A percentile compares a stretch with the other conserved stretches of the same genome.
Evolutionary conservation across 345 rosid species (phyloP).

Genomic region (Excoecaria cochinchinensis): DNA sequence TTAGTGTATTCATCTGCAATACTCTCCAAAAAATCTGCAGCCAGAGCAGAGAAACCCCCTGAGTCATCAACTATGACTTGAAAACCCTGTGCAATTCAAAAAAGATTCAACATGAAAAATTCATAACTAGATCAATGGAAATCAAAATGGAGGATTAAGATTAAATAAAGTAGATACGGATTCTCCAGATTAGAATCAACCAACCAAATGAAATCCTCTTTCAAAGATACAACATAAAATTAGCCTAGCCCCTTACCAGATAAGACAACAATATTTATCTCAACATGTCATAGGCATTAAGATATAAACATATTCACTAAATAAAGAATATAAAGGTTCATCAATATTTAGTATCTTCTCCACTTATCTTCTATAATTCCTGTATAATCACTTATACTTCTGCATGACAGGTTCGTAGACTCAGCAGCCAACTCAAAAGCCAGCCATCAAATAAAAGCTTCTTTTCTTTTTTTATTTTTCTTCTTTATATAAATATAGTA

Average conservation of each 20-base stretch:
- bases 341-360: neutral
- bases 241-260: neutral
- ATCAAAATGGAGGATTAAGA: neutral
- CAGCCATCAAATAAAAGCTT: neutral
- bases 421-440: conserved; percentile 5
- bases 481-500: neutral
- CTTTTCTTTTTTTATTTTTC: neutral
- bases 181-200: neutral
- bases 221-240: neutral
- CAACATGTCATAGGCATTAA: neutral
- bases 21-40: conserved; percentile 73
- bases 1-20: conserved; percentile 79
- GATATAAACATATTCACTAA: neutral
- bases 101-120: conserved; percentile 13
- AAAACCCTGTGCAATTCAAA: conserved; percentile 59
- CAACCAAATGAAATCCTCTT: neutral
- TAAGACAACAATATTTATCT: neutral
- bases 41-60: conserved; percentile 83
- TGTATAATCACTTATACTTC: neutral
- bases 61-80: conserved; percentile 86
- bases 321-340: neutral
- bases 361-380: neutral
- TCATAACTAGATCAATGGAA: neutral
- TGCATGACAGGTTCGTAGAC: neutral
- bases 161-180: neutral